A percentile compares a stretch with the other conserved stretches of the same genome.
Conservation (phyloP, 192 early-diverging fungal species). For the Podila epigama region DNA sequence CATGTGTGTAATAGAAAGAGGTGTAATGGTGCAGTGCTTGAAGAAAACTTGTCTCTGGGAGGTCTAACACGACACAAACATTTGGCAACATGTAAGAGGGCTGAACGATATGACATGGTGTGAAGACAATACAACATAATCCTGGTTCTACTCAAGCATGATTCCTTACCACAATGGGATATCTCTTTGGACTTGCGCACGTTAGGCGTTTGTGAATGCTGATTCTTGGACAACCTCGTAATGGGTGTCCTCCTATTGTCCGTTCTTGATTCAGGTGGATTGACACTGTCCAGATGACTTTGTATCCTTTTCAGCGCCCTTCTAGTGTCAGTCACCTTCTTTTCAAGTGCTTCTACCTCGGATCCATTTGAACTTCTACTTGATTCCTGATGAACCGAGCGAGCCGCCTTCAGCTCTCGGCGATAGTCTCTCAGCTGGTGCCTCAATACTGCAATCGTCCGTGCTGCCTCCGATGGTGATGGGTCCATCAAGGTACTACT, state of each 20-base stretch:
- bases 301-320: no score
- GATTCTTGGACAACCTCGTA: conserved; percentile 13
- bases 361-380: no score
- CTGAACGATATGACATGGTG: background rate
- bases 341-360: no score
- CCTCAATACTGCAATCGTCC: no score
- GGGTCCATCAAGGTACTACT: no score
- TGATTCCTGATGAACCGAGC: no score
- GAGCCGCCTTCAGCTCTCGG: no score
- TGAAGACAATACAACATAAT: background rate
- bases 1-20: conserved; percentile 37
- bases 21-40: conserved; percentile 36
- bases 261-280: no score
- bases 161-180: conserved; percentile 38
- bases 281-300: no score
- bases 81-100: background rate
- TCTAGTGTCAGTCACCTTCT: no score
- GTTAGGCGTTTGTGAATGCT: conserved; percentile 15
- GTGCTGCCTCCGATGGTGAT: no score
- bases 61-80: conserved; percentile 4
- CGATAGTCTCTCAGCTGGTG: no score
- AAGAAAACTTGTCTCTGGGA: conserved; percentile 29
- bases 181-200: conserved; percentile 4
- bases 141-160: background rate
- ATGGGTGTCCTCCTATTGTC: background rate